Evolutionary conservation across 208 protist species (phyloP).

Genomic region (Acanthamoeba culbertsoni): DNA sequence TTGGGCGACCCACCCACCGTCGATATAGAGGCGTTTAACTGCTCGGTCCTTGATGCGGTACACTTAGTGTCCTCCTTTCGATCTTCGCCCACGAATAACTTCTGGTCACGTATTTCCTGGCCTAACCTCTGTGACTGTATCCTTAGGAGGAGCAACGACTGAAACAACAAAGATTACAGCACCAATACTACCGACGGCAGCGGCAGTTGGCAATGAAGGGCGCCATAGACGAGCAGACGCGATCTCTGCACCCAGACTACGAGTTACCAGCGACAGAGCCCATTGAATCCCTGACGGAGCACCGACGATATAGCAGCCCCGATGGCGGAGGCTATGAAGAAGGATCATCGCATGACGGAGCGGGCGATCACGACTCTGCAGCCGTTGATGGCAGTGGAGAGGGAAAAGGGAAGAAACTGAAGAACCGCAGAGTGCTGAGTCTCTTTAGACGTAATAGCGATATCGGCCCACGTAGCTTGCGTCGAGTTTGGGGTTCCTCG

Average conservation of each 20-base stretch:
- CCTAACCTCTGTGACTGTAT: not conserved
- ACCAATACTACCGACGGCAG: slow-evolving; percentile 6
- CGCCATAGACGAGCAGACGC: not conserved
- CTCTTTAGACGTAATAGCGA: not conserved
- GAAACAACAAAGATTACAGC: not conserved
- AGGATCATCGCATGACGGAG: not conserved
- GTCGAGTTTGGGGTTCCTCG: not conserved
- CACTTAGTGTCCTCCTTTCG: no score
- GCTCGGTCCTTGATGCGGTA: no score
- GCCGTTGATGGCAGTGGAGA: not conserved
- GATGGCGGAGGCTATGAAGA: not conserved
- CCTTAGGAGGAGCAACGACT: not conserved
- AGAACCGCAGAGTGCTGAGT: not conserved
- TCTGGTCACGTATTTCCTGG: not conserved
- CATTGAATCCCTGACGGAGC: not conserved
- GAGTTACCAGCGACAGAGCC: not conserved
- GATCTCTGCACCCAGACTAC: slow-evolving; percentile 16
- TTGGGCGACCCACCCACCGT: no score
- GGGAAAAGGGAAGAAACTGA: not conserved
- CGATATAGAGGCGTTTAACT: no score
- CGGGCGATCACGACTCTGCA: not conserved
- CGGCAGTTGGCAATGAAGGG: not conserved
- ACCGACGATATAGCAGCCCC: not conserved
- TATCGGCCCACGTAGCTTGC: not conserved
- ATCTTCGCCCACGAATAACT: no score